These are phyloP conservation scores for Cladosporium sphaerospermum DNA, from an alignment of 2,329 filamentous ascomycete species.

Conservation along the genomic window DNA sequence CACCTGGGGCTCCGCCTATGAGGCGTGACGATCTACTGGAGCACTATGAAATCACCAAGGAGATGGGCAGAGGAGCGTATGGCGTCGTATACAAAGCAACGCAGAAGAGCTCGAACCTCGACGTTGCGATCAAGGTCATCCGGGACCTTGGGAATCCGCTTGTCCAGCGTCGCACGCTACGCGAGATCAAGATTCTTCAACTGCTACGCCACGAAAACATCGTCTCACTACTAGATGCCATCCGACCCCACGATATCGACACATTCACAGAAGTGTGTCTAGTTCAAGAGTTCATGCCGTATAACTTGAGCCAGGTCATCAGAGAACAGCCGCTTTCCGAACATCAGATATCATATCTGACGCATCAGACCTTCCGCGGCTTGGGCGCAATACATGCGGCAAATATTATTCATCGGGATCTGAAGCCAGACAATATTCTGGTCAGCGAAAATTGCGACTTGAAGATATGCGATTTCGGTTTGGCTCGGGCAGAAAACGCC, in stretches of 20 bases:
- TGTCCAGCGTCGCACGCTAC: conserved; percentile 85
- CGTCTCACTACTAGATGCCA: conserved; percentile 94
- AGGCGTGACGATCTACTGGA: conserved; percentile 48
- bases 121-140: conserved; percentile 94
- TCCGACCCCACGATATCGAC: conserved; percentile 91
- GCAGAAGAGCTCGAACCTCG: conserved; percentile 79
- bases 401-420: conserved; percentile 66
- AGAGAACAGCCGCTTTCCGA: conserved; percentile 90
- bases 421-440: conserved; percentile 89
- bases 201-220: conserved; percentile 65
- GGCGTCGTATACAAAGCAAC: conserved; percentile 93
- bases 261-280: conserved; percentile 98
- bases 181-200: conserved; percentile 94
- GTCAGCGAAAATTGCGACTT: conserved; percentile 97
- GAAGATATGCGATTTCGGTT: conserved; percentile 94
- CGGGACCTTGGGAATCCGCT: conserved; percentile 99
- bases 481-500: conserved; percentile 61
- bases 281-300: conserved; percentile 83
- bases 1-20: too few species aligned
- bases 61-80: conserved; percentile 91
- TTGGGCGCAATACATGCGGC: conserved; percentile 97
- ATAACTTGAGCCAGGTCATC: conserved; percentile 91
- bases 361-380: conserved; percentile 96
- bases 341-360: conserved; percentile 96
- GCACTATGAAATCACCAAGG: conserved; percentile 92